A percentile compares a stretch with the other conserved stretches of the same genome.
phyloP scores from a whole-genome alignment of 192 early-diverging fungal species.

The Coemansia nantahalensis region DNA sequence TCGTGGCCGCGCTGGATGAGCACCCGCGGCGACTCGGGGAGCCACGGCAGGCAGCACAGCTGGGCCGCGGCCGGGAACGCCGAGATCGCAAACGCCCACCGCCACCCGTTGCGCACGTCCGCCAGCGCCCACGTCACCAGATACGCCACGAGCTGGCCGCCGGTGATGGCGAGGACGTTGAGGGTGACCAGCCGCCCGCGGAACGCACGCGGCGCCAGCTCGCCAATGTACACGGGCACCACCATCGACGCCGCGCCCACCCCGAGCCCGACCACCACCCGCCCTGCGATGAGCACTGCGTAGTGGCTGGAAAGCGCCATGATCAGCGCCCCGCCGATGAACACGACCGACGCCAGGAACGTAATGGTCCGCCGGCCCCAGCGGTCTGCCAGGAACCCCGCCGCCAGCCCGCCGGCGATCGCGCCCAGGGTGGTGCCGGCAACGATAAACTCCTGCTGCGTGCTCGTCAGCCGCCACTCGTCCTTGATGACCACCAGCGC shows the following conservation, averaged over 20 bases:
- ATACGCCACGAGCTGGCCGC: constrained; percentile 61
- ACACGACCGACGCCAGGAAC: constrained; percentile 52
- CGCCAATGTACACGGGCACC: constrained; percentile 56
- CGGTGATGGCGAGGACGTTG: constrained; percentile 58
- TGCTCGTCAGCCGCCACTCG: constrained; percentile 44
- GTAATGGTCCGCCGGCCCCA: constrained; percentile 55
- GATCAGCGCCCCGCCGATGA: constrained; percentile 56
- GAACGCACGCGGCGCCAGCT: constrained; percentile 58
- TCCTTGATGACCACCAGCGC: constrained; percentile 51
- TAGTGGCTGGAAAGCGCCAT: constrained; percentile 53
- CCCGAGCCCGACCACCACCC: constrained; percentile 55
- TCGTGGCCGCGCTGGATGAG: constrained; percentile 53
- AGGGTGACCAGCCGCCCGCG: constrained; percentile 59
- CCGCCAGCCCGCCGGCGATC: constrained; percentile 66
- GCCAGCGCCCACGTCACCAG: constrained; percentile 61
- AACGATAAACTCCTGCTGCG: constrained; percentile 53
- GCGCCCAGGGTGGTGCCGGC: constrained; percentile 50
- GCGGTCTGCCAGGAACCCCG: constrained; percentile 68
- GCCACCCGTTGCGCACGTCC: constrained; percentile 54
- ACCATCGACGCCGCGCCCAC: constrained; percentile 57
- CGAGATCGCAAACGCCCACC: constrained; percentile 55
- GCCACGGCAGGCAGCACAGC: constrained; percentile 55
- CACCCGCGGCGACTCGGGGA: constrained; percentile 69
- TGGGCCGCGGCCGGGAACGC: constrained; percentile 54
- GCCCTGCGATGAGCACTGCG: constrained; percentile 51